phyloP scores from a whole-genome alignment of 495 filamentous ascomycete species.

The Apodospora peruviana region DNA sequence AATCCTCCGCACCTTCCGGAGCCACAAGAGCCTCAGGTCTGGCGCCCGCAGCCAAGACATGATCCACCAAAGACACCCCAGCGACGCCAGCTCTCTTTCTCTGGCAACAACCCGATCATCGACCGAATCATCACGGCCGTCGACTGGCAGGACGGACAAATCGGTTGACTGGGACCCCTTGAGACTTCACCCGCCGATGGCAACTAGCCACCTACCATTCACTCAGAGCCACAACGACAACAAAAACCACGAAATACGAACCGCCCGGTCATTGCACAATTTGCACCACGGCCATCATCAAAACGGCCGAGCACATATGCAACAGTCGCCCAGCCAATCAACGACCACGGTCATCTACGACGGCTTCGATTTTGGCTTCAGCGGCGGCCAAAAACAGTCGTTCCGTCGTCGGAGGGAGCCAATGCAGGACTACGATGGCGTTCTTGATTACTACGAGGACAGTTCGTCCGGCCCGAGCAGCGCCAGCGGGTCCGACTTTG shows the following conservation, averaged over 20 bases:
- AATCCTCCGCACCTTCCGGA: conserved; percentile 28
- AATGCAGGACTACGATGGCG: neutral
- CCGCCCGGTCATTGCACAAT: conserved; percentile 15
- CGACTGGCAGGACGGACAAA: conserved; percentile 20
- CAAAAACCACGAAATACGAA: conserved; percentile 15
- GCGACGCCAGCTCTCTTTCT: conserved; percentile 19
- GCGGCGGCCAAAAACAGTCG: neutral
- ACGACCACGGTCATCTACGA: conserved; percentile 25
- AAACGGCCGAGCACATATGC: neutral
- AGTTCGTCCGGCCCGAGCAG: neutral
- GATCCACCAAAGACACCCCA: conserved; percentile 16
- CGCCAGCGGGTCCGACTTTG: neutral
- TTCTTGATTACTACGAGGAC: neutral
- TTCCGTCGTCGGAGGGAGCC: conserved; percentile 9
- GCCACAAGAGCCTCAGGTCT: conserved; percentile 19
- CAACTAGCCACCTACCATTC: neutral
- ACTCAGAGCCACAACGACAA: neutral
- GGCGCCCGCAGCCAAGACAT: conserved; percentile 7
- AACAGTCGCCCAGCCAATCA: conserved; percentile 1
- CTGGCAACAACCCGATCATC: conserved; percentile 21
- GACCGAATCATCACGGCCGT: conserved; percentile 19
- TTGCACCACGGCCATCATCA: conserved; percentile 4
- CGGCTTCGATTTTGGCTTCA: conserved; percentile 33
- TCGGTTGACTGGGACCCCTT: conserved; percentile 31
- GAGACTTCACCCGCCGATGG: conserved; percentile 23